Conservation (phyloP, 805 yeast genomes). For the Kazachstania bromeliacearum region DNA sequence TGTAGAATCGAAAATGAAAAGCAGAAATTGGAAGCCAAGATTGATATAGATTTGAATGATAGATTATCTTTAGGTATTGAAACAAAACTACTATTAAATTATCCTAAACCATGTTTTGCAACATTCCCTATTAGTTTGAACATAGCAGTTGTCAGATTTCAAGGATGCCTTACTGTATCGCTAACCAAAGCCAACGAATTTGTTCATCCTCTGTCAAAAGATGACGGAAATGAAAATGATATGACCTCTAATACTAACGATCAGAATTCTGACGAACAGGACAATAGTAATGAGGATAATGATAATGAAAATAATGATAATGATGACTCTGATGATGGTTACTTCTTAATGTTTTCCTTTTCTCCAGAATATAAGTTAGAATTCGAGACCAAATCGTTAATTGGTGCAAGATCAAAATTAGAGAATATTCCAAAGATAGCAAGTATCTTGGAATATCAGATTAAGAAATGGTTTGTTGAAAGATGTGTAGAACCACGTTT, state of each 20-base stretch:
- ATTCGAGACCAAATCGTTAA: slow-evolving; percentile 76
- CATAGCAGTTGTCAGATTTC: slow-evolving; percentile 83
- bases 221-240: no score
- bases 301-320: neutral
- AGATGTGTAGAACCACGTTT: slow-evolving; percentile 90
- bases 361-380: slow-evolving; percentile 86
- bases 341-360: slow-evolving; percentile 81
- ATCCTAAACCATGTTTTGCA: slow-evolving; percentile 78
- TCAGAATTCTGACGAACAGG: neutral
- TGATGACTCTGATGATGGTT: slow-evolving; percentile 30
- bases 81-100: slow-evolving; percentile 67
- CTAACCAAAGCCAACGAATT: slow-evolving; percentile 35
- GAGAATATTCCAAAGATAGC: slow-evolving; percentile 91
- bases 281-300: slow-evolving; percentile 8
- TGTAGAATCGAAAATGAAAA: slow-evolving; percentile 64
- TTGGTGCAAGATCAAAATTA: slow-evolving; percentile 86
- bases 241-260: neutral
- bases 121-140: slow-evolving; percentile 75
- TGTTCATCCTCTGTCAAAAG: slow-evolving; percentile 11
- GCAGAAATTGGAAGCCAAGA: slow-evolving; percentile 63
- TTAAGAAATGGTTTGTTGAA: slow-evolving; percentile 84
- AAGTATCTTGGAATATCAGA: slow-evolving; percentile 68
- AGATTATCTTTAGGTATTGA: slow-evolving; percentile 79
- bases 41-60: slow-evolving; percentile 84
- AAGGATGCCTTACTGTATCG: slow-evolving; percentile 80